Evolutionary conservation across 352 stramenopile genomes (phyloP), one percentile per base, ranked within the genome.

Genomic region (Globisporangium mamillatum): DNA sequence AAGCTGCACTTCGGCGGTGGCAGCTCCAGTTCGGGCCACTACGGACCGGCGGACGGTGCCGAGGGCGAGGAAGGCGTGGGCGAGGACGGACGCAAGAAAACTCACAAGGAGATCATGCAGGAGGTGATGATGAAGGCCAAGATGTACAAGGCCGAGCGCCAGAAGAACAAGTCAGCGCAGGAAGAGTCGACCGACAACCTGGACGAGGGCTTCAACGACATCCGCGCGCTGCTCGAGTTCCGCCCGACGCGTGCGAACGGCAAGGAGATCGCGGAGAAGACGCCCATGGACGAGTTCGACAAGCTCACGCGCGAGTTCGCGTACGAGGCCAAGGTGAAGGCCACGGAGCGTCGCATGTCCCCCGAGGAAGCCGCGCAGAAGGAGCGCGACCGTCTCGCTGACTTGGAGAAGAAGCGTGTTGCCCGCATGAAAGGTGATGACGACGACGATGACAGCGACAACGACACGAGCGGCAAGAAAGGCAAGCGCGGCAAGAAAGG

Each of bases 341-440:
- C 97, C 4, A 97, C 90, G 20, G 96, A 99, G 75, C 87, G 97
- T 24, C 97, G 91, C 0, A 95, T 98, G 85, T 98, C 94, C 34
- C 85, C 91, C 0, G 97, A 99, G 75, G 97, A 99, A 70, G 86
- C 92, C 32, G 96, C 95, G 62, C 90, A 95, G 70, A 93, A 95
- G 70, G 93, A 98, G 75, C 81, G 91, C 22, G 93, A 99, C 53
- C 79, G 86, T 52, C 76, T 99, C 25, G 82, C 95, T 8, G 83
- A 97, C 69, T 71, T 98, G 20, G 97, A 99, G 77, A 93, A 92
- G 55, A 91, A 95, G 71, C 89, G 97, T n/a, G 68, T 98, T 24
- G 92, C 91, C 4, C 84, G 96, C 56, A 99, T 99, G 97, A 92
- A 97, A 66, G 94, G 94, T n/a, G 92, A 97, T 57, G 82, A 91